Evolutionary conservation across 768 basidiomycete species (phyloP).

Genomic region (Pleurotus ostreatus): DNA sequence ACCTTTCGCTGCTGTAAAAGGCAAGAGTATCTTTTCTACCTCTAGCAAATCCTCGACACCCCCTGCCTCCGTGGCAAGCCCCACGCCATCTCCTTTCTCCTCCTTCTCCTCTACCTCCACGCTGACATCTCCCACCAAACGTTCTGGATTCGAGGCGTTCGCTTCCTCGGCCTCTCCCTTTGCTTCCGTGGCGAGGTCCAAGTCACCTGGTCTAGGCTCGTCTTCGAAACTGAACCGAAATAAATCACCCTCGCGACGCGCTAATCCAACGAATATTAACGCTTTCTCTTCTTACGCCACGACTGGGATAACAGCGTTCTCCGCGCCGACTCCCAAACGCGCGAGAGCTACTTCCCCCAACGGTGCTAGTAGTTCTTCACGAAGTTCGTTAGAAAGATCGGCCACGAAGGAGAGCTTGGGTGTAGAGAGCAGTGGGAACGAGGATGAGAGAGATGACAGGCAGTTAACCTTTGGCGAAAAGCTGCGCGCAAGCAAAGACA

Average conservation of each 20-base stretch:
- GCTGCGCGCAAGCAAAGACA: constrained; percentile 58
- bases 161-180: constrained; percentile 50
- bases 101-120: constrained; percentile 17
- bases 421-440: constrained; percentile 34
- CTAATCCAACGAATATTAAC: constrained; percentile 36
- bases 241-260: constrained; percentile 54
- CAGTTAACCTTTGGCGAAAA: constrained; percentile 57
- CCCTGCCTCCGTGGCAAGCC: constrained; percentile 23
- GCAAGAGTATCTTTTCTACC: constrained; percentile 48
- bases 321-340: constrained; percentile 49
- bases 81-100: constrained; percentile 22
- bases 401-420: constrained; percentile 20
- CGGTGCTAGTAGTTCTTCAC: constrained; percentile 26
- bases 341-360: constrained; percentile 48
- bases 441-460: constrained; percentile 43
- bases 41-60: constrained; percentile 22
- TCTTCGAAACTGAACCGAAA: constrained; percentile 38
- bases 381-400: constrained; percentile 41
- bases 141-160: constrained; percentile 55
- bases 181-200: constrained; percentile 40
- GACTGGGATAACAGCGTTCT: constrained; percentile 43
- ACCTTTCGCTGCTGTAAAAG: constrained; percentile 72
- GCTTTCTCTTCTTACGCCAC: constrained; percentile 63
- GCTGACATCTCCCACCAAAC: constrained; percentile 37
- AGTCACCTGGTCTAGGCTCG: constrained; percentile 49